Evolutionary conservation across 176 grass and related monocot species (phyloP), one percentile per base, ranked within the genome.

Genomic region (Raddia distichophylla): DNA sequence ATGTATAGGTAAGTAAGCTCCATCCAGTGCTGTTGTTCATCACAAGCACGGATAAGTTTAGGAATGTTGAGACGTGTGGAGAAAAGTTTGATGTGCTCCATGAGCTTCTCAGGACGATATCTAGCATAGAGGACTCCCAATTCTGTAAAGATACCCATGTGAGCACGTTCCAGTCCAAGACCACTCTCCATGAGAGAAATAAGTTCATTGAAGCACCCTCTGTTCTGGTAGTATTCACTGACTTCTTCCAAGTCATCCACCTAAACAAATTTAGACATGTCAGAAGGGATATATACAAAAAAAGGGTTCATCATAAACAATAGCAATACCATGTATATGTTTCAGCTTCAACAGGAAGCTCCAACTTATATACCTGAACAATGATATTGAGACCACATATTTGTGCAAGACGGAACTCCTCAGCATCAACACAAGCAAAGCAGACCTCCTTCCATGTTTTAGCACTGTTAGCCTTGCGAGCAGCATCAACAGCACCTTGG

Each of bases 151-250:
- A 98, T 98, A 47, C 95, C 95, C 95, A 98, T 98, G 69, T 98
- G 95, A 53, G 92, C 95, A 40, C 95, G 87, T 83, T 98, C 95
- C 64, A 92, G 84, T 67, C 91, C 91, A 81, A 92, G 94, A 60
- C 94, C 92, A 89, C 94, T 98, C 87, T 98, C 96, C 96, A 98
- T 98, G 18, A 98, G 90, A 58, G 95, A 93, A 50, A 98, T 98
- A 79, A 98, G 83, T 85, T 98, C 95, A 84, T 56, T 95, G 79
- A 98, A 98, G 82, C 88, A 98, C 34, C 93, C 93, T 98, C 92
- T 95, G 74, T 98, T 98, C 75, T 97, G 95, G 87, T 97, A 97
- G 53, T 92, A 97, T 49, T 94, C 91, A 54, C 95, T 94, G 10
- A 97, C 92, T 83, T 97, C 95, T 83, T 97, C 95, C 90, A 97